Conservation (phyloP, 169 alveolate genomes). For the Plasmodium malariae region DNA sequence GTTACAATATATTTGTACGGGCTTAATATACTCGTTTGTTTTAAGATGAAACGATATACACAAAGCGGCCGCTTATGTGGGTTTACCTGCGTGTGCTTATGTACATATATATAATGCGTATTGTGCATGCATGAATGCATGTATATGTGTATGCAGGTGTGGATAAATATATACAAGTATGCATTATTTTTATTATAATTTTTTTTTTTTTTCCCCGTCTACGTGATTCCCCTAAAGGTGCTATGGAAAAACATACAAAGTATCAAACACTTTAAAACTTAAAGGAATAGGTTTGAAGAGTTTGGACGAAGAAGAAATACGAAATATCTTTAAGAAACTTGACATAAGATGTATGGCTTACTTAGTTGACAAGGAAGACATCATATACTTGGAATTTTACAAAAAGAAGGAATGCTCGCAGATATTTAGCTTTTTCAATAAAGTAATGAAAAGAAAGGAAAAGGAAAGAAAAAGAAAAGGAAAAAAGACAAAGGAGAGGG, state of each 20-base stretch:
- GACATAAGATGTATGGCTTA: slow-evolving; percentile 47
- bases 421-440: slow-evolving; percentile 18
- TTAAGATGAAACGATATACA: too few species aligned
- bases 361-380: slow-evolving; percentile 19
- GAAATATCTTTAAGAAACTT: slow-evolving; percentile 1
- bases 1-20: too few species aligned
- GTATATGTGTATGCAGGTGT: not conserved
- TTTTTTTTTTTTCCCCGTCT: not conserved
- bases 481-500: too few species aligned
- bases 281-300: slow-evolving; percentile 43
- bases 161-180: not conserved
- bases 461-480: not conserved
- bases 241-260: slow-evolving; percentile 45
- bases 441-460: slow-evolving; percentile 12
- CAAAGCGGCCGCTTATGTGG: too few species aligned
- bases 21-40: too few species aligned
- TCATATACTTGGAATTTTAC: slow-evolving; percentile 42
- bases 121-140: not conserved
- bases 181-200: not conserved
- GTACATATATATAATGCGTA: not conserved
- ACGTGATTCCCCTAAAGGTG: not conserved
- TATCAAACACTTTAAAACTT: slow-evolving; percentile 32
- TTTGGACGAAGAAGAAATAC: slow-evolving; percentile 18
- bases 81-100: too few species aligned
- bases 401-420: slow-evolving; percentile 46